These are phyloP conservation scores for Penicillium oxalicum DNA, from an alignment of 2,329 filamentous ascomycete genomes.

Conservation along the genomic window DNA sequence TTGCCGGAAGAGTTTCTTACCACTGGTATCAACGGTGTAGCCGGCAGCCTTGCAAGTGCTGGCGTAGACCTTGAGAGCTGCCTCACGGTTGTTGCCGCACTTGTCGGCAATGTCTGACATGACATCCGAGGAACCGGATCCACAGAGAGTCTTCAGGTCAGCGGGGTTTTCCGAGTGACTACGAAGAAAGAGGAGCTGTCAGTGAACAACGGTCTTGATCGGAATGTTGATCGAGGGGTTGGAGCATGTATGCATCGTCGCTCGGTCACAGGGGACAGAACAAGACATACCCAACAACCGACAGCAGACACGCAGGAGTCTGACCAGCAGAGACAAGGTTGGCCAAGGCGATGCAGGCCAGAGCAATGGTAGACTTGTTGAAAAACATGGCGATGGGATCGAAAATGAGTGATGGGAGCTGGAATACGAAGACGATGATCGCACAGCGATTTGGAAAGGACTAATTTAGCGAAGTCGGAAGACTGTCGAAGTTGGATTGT, in stretches of 20 bases:
- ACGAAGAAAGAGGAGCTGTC: conserved; percentile 6
- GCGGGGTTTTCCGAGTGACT: conserved; percentile 34
- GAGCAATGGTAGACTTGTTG: conserved; percentile 37
- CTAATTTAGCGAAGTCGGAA: background rate
- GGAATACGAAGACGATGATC: conserved; percentile 9
- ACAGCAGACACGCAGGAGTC: conserved; percentile 48
- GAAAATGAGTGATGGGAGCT: background rate
- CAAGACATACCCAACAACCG: conserved; percentile 44
- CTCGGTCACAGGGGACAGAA: background rate
- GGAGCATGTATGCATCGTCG: background rate
- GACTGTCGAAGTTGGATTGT: conserved; percentile 2
- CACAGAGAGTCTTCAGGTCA: conserved; percentile 38
- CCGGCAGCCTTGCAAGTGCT: conserved; percentile 36
- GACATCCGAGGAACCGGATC: conserved; percentile 29
- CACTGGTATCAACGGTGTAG: conserved; percentile 36
- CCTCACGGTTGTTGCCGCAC: conserved; percentile 30
- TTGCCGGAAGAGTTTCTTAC: background rate
- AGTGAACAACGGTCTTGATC: conserved; percentile 10
- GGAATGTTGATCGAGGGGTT: conserved; percentile 2
- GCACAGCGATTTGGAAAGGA: conserved; percentile 16
- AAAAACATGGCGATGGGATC: conserved; percentile 37
- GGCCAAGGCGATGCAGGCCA: conserved; percentile 43
- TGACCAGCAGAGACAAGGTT: conserved; percentile 39
- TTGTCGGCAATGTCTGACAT: conserved; percentile 32
- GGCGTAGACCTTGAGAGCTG: conserved; percentile 36